Conservation (phyloP, 495 filamentous ascomycete species). For the Aspergillus wentii region DNA sequence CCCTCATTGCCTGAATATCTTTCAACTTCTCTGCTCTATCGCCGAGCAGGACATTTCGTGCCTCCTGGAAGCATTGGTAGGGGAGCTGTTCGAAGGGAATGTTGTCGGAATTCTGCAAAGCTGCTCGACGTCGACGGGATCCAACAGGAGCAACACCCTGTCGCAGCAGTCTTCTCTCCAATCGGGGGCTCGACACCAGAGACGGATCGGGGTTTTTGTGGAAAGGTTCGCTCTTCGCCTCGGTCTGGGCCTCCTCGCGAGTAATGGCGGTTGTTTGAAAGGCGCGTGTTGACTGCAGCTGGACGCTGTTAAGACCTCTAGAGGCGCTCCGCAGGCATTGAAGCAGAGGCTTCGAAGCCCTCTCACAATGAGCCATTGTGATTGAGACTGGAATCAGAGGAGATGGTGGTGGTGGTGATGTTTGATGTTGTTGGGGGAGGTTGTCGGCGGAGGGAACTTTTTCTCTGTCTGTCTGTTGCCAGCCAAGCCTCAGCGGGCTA, state of each 20-base stretch:
- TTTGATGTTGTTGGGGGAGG: slow-evolving; percentile 4
- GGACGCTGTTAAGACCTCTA: slow-evolving; percentile 25
- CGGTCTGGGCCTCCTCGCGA: slow-evolving; percentile 35
- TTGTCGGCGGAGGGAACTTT: slow-evolving; percentile 33
- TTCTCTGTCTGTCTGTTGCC: slow-evolving; percentile 24
- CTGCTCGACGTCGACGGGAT: slow-evolving; percentile 77
- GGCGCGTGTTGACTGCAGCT: slow-evolving; percentile 28
- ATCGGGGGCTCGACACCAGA: slow-evolving; percentile 46
- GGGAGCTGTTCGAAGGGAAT: slow-evolving; percentile 90
- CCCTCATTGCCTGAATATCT: slow-evolving; percentile 54
- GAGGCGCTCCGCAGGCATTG: slow-evolving; percentile 53
- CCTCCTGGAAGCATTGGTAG: slow-evolving; percentile 97
- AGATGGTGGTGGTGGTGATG: slow-evolving; percentile 9
- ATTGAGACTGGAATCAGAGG: slow-evolving; percentile 12
- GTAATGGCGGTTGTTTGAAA: slow-evolving; percentile 33
- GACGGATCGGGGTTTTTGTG: slow-evolving; percentile 42
- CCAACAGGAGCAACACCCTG: slow-evolving; percentile 61
- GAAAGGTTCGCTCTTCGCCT: slow-evolving; percentile 29
- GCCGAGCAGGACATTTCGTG: slow-evolving; percentile 70
- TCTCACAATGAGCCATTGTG: slow-evolving; percentile 65
- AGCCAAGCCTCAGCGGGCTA: slow-evolving; percentile 33
- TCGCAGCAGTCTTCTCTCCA: slow-evolving; percentile 56
- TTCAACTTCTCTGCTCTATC: slow-evolving; percentile 80
- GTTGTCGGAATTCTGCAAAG: slow-evolving; percentile 57
- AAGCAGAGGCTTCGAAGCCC: slow-evolving; percentile 61